phyloP scores from a whole-genome alignment of 2,329 filamentous ascomycete genomes.

The Colletotrichum tamarilloi region DNA sequence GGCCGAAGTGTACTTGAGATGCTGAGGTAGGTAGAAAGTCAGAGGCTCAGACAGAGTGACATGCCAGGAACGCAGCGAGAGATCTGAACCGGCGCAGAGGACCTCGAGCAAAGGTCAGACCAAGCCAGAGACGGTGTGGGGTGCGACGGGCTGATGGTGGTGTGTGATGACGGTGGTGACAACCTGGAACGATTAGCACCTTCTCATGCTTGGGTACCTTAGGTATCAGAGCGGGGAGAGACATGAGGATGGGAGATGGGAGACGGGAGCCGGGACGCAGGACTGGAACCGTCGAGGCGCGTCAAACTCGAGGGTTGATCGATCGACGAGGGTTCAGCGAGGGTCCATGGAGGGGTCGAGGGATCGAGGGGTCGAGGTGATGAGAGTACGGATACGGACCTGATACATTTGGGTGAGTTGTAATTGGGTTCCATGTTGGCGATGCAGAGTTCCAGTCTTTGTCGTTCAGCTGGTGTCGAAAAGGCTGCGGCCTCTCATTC shows the following conservation, averaged over 20 bases:
- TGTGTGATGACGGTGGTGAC: not conserved
- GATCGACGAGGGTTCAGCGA: not conserved
- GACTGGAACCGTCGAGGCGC: not conserved
- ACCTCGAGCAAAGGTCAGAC: too few species aligned
- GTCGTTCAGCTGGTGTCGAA: slow-evolving; percentile 22
- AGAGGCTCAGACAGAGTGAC: not conserved
- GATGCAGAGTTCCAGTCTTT: not conserved
- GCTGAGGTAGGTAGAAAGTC: too few species aligned
- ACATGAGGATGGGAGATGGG: not conserved
- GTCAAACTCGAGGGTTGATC: not conserved
- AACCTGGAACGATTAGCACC: too few species aligned
- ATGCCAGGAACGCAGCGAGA: not conserved
- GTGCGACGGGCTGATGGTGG: not conserved
- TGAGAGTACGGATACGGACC: not conserved
- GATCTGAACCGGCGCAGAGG: not conserved
- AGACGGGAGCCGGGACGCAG: not conserved
- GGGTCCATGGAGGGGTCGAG: not conserved
- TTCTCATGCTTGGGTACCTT: too few species aligned
- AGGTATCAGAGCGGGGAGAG: not conserved
- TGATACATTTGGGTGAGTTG: not conserved
- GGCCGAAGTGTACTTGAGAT: not conserved
- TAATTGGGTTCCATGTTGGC: not conserved
- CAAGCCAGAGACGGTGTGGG: slow-evolving; percentile 9
- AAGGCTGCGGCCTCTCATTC: slow-evolving; percentile 7
- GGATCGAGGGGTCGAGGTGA: not conserved